Evolutionary conservation across 495 filamentous ascomycete species (phyloP).

Genomic region (Aspergillus leporis): DNA sequence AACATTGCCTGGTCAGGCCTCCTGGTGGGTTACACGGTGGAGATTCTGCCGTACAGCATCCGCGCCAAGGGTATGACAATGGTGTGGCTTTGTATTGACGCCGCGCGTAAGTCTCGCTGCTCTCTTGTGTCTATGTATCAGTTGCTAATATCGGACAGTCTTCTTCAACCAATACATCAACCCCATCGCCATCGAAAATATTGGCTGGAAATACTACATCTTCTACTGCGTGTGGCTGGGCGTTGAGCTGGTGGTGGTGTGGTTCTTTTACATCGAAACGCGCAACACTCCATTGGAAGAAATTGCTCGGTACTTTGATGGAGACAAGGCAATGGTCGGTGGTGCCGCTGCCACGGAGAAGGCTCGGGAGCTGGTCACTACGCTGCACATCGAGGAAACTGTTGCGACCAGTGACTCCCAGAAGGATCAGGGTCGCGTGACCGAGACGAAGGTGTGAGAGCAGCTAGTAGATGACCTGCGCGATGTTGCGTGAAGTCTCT

Average conservation of each 20-base stretch:
- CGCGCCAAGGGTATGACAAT: constrained; percentile 71
- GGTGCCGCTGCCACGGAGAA: constrained; percentile 37
- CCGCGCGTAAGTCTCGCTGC: constrained; percentile 17
- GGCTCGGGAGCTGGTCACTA: constrained; percentile 11
- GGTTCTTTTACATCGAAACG: constrained; percentile 68
- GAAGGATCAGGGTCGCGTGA: constrained; percentile 7
- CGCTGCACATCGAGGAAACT: constrained; percentile 13
- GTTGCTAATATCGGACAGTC: constrained; percentile 39
- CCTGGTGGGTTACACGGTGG: constrained; percentile 64
- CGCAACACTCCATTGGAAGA: constrained; percentile 65
- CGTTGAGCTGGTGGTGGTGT: constrained; percentile 59
- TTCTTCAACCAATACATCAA: constrained; percentile 61
- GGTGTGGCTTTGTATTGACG: constrained; percentile 61
- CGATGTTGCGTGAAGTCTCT: not conserved
- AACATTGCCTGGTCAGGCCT: constrained; percentile 63
- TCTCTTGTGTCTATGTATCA: constrained; percentile 14
- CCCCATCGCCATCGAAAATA: constrained; percentile 57
- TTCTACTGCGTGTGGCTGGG: constrained; percentile 65
- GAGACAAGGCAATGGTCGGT: constrained; percentile 53
- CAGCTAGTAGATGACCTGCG: not conserved
- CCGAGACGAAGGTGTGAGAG: constrained; percentile 6
- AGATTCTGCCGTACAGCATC: constrained; percentile 67
- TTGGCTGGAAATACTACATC: constrained; percentile 63
- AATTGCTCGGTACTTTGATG: constrained; percentile 61
- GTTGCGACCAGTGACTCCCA: not conserved